phyloP scores from a whole-genome alignment of 305 asterid species.

The Nicotiana rustica region DNA sequence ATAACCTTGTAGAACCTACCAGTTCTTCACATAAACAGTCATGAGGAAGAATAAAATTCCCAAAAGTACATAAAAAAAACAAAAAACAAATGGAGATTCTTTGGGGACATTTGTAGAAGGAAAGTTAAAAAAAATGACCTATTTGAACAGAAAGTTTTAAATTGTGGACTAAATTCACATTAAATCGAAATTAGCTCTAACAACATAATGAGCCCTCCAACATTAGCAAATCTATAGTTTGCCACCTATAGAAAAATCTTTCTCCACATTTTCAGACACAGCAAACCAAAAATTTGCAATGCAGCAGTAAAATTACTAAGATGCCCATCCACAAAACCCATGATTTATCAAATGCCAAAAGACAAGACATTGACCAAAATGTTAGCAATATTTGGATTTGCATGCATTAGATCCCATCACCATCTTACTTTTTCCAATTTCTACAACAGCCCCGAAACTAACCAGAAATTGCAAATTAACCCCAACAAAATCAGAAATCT shows the following conservation, averaged over 20 bases:
- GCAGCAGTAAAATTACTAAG: slow-evolving; percentile 43
- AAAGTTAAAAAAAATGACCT: neutral
- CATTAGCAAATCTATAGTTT: neutral
- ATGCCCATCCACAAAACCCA: slow-evolving; percentile 42
- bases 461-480: slow-evolving; percentile 43
- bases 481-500: slow-evolving; percentile 33
- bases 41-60: neutral
- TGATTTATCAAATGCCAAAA: slow-evolving; percentile 38
- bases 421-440: slow-evolving; percentile 33
- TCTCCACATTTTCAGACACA: neutral
- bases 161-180: slow-evolving; percentile 25
- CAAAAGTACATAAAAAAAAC: neutral
- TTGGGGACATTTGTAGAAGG: neutral
- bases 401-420: neutral
- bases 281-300: slow-evolving; percentile 11
- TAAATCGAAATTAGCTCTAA: slow-evolving; percentile 13
- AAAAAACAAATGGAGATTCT: neutral
- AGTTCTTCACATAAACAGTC: neutral
- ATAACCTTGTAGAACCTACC: neutral
- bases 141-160: slow-evolving; percentile 6
- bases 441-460: slow-evolving; percentile 47
- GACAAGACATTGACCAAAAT: slow-evolving; percentile 24
- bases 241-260: neutral
- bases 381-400: neutral
- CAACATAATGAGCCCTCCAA: slow-evolving; percentile 1